A percentile compares a stretch with the other conserved stretches of the same genome.
Conservation (phyloP, 2,329 filamentous ascomycete species). For the Venturiaceae sp. region DNA sequence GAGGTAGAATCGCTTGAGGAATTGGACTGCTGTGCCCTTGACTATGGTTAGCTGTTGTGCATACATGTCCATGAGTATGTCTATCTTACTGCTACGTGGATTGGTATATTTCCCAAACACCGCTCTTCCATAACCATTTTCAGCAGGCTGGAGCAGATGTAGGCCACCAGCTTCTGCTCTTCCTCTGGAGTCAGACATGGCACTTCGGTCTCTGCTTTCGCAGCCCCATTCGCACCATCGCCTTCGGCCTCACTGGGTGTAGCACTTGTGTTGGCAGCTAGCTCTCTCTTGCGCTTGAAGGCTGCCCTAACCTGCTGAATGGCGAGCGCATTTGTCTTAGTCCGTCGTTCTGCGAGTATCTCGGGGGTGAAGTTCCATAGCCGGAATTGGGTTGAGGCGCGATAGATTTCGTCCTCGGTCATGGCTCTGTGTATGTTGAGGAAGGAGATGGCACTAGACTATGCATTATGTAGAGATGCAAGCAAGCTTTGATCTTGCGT, state of each 20-base stretch:
- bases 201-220: conserved; percentile 39
- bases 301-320: conserved; percentile 54
- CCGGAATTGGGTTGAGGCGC: conserved; percentile 79
- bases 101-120: background rate
- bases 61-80: conserved; percentile 45
- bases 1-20: conserved; percentile 89
- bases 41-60: conserved; percentile 10
- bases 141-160: conserved; percentile 58
- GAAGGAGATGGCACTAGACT: background rate
- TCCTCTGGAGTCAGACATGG: conserved; percentile 77
- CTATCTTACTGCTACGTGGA: conserved; percentile 32
- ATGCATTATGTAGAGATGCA: too few species aligned
- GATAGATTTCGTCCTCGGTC: conserved; percentile 87
- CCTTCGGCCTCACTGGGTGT: conserved; percentile 9
- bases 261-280: background rate
- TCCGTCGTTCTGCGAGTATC: conserved; percentile 61
- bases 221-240: conserved; percentile 16
- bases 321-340: conserved; percentile 71
- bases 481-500: too few species aligned
- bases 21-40: conserved; percentile 76
- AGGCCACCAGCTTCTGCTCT: conserved; percentile 70
- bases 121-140: conserved; percentile 21
- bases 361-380: conserved; percentile 84
- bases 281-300: conserved; percentile 31
- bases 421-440: conserved; percentile 33